Conservation (phyloP, 2,329 filamentous ascomycete genomes). For the Aureobasidium melanogenum region DNA sequence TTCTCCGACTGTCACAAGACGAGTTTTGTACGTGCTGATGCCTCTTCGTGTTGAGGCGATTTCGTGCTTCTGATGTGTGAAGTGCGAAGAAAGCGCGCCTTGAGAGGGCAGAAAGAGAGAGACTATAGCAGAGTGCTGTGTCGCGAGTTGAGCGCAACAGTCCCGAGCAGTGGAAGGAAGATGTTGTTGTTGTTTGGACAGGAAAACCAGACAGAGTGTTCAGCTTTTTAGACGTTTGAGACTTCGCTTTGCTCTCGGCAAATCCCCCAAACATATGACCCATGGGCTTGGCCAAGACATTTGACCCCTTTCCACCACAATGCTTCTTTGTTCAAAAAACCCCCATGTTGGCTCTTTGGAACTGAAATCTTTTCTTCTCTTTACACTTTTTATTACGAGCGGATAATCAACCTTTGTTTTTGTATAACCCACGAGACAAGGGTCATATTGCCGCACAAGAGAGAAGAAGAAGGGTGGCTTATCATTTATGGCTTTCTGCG, state of each 20-base stretch:
- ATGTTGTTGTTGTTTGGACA: no score
- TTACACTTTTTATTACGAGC: not conserved
- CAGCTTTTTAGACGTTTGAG: not conserved
- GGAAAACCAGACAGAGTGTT: no score
- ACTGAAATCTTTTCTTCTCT: not conserved
- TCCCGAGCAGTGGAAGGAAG: no score
- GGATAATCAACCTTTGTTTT: constrained; percentile 6
- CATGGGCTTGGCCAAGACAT: not conserved
- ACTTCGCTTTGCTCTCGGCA: not conserved
- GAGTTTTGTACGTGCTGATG: no score
- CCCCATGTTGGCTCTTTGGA: not conserved
- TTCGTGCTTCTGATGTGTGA: not conserved
- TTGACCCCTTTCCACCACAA: not conserved
- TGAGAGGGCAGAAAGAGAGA: no score
- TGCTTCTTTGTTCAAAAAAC: not conserved
- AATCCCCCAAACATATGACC: not conserved
- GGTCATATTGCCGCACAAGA: constrained; percentile 6
- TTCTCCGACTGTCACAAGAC: no score
- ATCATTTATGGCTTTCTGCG: not conserved
- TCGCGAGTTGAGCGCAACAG: no score
- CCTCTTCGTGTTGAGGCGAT: no score
- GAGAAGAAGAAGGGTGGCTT: not conserved
- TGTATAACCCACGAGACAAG: not conserved
- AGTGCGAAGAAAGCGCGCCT: not conserved
- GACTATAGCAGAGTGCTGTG: no score